Percentiles rank a stretch among this genome's conserved stretches.
phyloP scores from a whole-genome alignment of 73 alveolate genomes.

The Tetrahymena thermophila region DNA sequence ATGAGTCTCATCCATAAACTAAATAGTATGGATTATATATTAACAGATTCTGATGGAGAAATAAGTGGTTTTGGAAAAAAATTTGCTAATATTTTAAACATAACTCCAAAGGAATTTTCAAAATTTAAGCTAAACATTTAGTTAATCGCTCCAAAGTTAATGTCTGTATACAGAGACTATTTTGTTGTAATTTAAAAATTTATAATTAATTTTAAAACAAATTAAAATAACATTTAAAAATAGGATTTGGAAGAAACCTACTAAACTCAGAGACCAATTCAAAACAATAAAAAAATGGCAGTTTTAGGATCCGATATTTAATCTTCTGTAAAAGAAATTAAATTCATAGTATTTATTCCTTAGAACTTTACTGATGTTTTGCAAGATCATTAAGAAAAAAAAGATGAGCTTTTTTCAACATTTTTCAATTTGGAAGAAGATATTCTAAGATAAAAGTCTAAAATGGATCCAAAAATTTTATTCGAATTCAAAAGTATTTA shows the following conservation, averaged over 20 bases:
- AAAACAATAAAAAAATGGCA: neutral
- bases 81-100: neutral
- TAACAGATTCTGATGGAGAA: constrained; percentile 34
- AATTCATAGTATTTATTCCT: neutral
- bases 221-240: neutral
- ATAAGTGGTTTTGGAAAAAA: constrained; percentile 24
- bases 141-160: constrained; percentile 17
- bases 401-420: neutral
- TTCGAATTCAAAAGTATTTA: neutral
- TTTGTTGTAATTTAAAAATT: neutral
- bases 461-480: neutral
- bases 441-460: neutral
- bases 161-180: neutral
- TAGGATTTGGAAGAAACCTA: neutral
- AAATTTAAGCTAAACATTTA: constrained; percentile 2
- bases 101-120: neutral
- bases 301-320: neutral
- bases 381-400: neutral
- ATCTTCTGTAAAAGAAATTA: neutral
- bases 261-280: neutral
- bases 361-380: neutral
- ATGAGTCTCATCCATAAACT: constrained; percentile 23
- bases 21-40: constrained; percentile 20
- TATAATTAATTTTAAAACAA: neutral
- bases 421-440: neutral